Percentiles rank a stretch among this genome's conserved stretches.
phyloP scores from a whole-genome alignment of 768 basidiomycete species.

The Neoboletus magnificus region DNA sequence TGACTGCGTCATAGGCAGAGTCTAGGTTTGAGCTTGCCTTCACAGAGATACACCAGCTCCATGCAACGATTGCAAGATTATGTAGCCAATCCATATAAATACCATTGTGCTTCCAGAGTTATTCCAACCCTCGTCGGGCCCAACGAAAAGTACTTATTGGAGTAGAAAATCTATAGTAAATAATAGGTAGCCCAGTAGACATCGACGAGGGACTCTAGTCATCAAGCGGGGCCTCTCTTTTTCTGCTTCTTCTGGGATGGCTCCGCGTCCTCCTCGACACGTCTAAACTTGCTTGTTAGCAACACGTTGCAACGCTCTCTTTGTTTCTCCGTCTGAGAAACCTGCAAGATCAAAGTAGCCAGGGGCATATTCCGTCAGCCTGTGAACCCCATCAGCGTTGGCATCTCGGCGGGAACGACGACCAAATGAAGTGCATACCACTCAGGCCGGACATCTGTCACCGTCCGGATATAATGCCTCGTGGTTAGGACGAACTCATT shows the following conservation, averaged over 20 bases:
- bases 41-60: no score
- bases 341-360: constrained; percentile 65
- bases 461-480: constrained; percentile 84
- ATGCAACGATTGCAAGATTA: no score
- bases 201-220: background rate
- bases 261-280: constrained; percentile 5
- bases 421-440: constrained; percentile 53
- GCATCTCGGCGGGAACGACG: background rate
- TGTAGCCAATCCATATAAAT: no score
- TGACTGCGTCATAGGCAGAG: no score
- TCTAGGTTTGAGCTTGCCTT: no score
- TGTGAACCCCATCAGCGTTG: constrained; percentile 17
- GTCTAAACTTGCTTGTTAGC: constrained; percentile 46
- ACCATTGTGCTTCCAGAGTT: background rate
- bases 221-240: background rate
- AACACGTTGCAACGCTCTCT: constrained; percentile 56
- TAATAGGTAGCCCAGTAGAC: background rate
- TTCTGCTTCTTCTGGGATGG: constrained; percentile 19
- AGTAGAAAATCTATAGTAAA: background rate
- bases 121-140: background rate
- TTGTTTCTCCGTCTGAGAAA: constrained; percentile 72
- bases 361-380: constrained; percentile 61
- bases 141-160: background rate
- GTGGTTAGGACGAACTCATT: constrained; percentile 96
- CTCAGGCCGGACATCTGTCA: constrained; percentile 81